A percentile compares a stretch with the other conserved stretches of the same genome.
These are phyloP conservation scores for Halophytophthora polymorphica DNA, from an alignment of 352 stramenopile species.

Conservation along the genomic window DNA sequence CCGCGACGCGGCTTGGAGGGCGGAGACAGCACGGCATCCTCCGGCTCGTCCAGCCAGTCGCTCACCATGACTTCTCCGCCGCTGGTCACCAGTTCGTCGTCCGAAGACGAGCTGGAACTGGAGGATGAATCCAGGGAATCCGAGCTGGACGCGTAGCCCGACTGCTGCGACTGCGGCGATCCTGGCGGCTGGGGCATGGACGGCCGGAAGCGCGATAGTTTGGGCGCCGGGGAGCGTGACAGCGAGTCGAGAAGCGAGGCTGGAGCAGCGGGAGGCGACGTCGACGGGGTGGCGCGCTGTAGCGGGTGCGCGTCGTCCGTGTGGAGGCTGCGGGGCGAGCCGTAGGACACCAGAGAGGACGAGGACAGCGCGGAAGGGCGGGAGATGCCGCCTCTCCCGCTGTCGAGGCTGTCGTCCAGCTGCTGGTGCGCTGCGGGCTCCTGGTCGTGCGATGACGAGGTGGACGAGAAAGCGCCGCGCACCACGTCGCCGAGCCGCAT, in stretches of 20 bases:
- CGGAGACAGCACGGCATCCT: constrained; percentile 58
- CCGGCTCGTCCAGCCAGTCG: constrained; percentile 76
- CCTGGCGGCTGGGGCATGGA: constrained; percentile 18
- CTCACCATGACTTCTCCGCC: constrained; percentile 57
- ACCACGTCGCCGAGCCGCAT: constrained; percentile 18
- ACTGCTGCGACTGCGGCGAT: constrained; percentile 16
- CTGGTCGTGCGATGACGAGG: constrained; percentile 9
- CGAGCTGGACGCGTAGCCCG: constrained; percentile 30
- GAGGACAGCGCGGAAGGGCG: constrained; percentile 5
- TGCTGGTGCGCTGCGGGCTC: constrained; percentile 14
- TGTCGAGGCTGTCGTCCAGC: constrained; percentile 12
- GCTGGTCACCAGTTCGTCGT: constrained; percentile 36
- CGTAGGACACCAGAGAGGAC: constrained; percentile 17
- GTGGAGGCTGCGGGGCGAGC: constrained; percentile 11
- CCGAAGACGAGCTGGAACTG: constrained; percentile 36
- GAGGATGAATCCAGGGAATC: constrained; percentile 35
- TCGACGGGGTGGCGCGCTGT: background rate
- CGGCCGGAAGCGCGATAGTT: constrained; percentile 36
- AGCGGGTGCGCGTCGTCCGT: constrained; percentile 20
- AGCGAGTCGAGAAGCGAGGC: constrained; percentile 17
- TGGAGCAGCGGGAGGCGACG: background rate
- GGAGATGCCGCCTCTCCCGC: background rate
- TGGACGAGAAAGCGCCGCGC: constrained; percentile 1
- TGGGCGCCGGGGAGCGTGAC: constrained; percentile 20
- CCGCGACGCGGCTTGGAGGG: constrained; percentile 23